phyloP scores from a whole-genome alignment of 371 early-diverging fungal species.

The Mucor plumbeus region DNA sequence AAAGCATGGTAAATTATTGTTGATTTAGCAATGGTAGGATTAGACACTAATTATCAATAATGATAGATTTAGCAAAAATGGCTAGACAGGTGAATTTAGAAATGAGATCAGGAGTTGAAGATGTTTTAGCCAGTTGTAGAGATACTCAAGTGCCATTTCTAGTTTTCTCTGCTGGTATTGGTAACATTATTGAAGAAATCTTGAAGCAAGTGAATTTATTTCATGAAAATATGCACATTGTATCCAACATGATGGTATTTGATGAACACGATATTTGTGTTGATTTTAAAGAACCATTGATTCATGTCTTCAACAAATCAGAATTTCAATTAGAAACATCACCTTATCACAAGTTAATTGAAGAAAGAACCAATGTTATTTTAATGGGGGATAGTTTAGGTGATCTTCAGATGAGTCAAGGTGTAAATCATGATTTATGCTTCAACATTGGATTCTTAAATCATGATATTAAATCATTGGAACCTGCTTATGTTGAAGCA shows the following conservation, averaged over 20 bases:
- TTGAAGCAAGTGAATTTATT: conserved; percentile 44
- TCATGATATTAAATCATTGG: conserved; percentile 59
- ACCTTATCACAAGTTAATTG: conserved; percentile 43
- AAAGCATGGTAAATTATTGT: conserved; percentile 39
- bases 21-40: background rate
- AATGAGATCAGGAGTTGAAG: conserved; percentile 54
- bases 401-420: conserved; percentile 76
- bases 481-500: conserved; percentile 56
- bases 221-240: conserved; percentile 69
- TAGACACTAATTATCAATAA: background rate
- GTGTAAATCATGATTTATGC: conserved; percentile 58
- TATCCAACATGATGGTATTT: conserved; percentile 77
- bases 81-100: conserved; percentile 56
- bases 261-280: conserved; percentile 54
- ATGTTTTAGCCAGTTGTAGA: conserved; percentile 48
- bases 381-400: conserved; percentile 79
- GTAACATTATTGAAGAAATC: conserved; percentile 69
- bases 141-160: conserved; percentile 61
- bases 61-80: conserved; percentile 56
- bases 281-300: conserved; percentile 68
- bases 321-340: conserved; percentile 61
- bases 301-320: conserved; percentile 82
- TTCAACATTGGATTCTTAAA: conserved; percentile 78
- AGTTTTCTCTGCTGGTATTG: conserved; percentile 80
- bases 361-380: conserved; percentile 61